A percentile compares a stretch with the other conserved stretches of the same genome.
Evolutionary conservation across 148 eudicot species (phyloP).

Genomic region (Cornus controversa): DNA sequence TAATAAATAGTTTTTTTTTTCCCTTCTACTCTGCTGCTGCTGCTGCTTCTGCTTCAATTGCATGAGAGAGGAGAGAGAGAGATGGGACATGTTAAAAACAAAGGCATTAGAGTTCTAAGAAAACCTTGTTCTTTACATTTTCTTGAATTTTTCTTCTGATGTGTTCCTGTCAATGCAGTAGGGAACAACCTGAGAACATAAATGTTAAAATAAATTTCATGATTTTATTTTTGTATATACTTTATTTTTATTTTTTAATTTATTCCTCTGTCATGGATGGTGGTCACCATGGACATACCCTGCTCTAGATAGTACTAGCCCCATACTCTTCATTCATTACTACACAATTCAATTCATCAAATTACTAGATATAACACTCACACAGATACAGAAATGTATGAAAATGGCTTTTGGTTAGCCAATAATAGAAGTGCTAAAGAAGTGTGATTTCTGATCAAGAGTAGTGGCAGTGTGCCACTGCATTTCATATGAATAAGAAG

Average conservation of each 20-base stretch:
- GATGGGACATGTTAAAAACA: background rate
- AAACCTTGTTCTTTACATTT: constrained; percentile 1
- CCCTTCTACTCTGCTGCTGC: background rate
- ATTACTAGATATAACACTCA: no score
- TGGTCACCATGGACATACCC: background rate
- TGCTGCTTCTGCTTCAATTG: background rate
- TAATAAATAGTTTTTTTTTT: no score
- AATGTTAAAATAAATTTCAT: constrained; percentile 12
- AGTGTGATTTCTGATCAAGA: no score
- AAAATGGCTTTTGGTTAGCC: no score
- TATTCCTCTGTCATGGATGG: background rate
- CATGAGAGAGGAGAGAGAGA: background rate
- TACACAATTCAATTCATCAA: background rate
- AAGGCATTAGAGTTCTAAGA: constrained; percentile 4
- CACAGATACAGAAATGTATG: background rate
- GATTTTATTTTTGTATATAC: background rate
- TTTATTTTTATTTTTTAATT: background rate
- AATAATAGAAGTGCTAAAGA: no score
- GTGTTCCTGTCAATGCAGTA: constrained; percentile 38
- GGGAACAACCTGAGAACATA: constrained; percentile 45
- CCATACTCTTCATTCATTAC: background rate
- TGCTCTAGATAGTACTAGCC: background rate
- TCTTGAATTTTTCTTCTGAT: constrained; percentile 19
- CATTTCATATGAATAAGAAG: no score
- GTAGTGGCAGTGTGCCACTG: no score